Percentiles rank a stretch among this genome's conserved stretches.
phyloP scores from a whole-genome alignment of 176 grass and related monocot species.

The Phyllostachys edulis region DNA sequence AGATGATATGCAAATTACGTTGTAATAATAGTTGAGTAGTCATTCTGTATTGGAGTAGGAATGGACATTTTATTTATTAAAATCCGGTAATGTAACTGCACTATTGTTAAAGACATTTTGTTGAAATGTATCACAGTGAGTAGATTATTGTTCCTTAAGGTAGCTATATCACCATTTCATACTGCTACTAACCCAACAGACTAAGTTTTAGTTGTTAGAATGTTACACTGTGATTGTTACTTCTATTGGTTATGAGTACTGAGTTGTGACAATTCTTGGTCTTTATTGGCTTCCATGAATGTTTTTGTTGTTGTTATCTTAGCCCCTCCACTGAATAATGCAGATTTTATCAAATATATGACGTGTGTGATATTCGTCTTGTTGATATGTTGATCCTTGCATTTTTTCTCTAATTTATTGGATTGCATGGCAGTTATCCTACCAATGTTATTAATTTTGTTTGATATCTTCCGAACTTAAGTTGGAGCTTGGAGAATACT shows the following conservation, averaged over 20 bases:
- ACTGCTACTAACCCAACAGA: neutral
- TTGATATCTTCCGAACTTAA: conserved; percentile 1
- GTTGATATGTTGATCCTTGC: neutral
- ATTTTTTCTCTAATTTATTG: neutral
- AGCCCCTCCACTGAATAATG: neutral
- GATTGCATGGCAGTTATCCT: neutral
- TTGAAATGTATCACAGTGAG: conserved; percentile 6
- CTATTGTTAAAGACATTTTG: neutral
- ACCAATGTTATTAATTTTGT: conserved; percentile 5
- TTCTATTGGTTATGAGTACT: neutral
- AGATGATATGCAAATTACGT: neutral
- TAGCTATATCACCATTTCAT: neutral
- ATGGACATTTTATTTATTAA: neutral
- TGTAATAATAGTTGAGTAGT: neutral
- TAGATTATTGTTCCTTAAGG: neutral
- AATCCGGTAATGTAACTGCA: neutral
- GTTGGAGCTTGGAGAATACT: neutral
- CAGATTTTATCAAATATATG: neutral
- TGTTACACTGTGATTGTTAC: neutral
- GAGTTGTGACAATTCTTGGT: neutral
- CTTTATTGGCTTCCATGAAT: neutral
- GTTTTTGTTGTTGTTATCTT: neutral
- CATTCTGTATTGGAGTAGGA: neutral
- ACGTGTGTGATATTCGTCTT: neutral
- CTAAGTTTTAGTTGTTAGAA: neutral